phyloP scores from a whole-genome alignment of 257 asterid species.

The Anisodus acutangulus region DNA sequence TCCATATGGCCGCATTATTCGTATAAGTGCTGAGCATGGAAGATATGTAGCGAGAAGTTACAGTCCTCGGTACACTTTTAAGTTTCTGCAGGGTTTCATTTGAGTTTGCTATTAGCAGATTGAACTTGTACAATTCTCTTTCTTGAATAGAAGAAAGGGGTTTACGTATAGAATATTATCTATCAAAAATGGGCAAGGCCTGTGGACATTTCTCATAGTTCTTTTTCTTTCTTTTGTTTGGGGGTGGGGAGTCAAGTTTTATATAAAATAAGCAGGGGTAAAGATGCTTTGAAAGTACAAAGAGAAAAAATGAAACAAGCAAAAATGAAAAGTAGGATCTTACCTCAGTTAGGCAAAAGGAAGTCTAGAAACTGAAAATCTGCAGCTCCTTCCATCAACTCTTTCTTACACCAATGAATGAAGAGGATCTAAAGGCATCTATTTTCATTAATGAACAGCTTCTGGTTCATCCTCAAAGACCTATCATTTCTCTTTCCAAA shows the following conservation, averaged over 20 bases:
- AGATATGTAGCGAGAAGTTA: conserved; percentile 89
- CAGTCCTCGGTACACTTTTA: conserved; percentile 80
- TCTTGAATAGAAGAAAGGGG: not conserved
- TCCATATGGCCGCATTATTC: conserved; percentile 91
- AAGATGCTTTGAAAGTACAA: not conserved
- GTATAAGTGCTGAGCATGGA: conserved; percentile 86
- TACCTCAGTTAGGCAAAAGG: not conserved
- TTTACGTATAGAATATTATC: not conserved
- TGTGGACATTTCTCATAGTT: not conserved
- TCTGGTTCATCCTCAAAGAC: not conserved
- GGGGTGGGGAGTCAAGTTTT: not conserved
- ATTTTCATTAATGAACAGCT: not conserved
- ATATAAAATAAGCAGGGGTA: not conserved
- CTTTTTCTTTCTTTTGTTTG: not conserved
- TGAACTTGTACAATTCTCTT: not conserved
- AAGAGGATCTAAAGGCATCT: not conserved
- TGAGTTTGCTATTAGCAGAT: conserved; percentile 16
- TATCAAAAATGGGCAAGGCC: not conserved
- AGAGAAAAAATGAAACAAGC: not conserved
- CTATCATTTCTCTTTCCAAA: not conserved
- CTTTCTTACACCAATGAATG: conserved; percentile 17
- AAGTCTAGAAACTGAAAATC: not conserved
- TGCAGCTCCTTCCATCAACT: not conserved
- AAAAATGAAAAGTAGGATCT: not conserved
- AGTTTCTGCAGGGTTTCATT: conserved; percentile 24